Base-by-base conservation (phyloP, 371 early-diverging fungal genomes). In the Mortierella sp. region DNA sequence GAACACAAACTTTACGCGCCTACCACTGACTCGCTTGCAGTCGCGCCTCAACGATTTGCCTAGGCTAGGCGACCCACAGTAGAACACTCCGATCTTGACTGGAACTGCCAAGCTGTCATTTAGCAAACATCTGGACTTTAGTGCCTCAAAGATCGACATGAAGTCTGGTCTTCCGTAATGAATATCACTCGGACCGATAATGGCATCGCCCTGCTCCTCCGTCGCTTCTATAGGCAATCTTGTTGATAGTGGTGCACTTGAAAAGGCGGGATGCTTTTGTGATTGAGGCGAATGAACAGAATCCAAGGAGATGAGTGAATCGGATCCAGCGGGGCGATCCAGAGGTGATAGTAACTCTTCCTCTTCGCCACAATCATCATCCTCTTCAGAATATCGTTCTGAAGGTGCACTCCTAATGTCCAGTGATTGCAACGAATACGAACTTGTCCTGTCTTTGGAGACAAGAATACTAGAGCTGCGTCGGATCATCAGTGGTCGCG, bases 21-120 rank as follows among this genome's bases (percentile, higher is more conserved):
- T 50, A 11, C 23, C 54, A 41, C 66, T 70, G 28, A 30, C 32
- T 4, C 60, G 56, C 2, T 52, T 59, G 42, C 80, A 79, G 46
- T 79, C 80, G 17, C 64, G 64, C 44, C 52, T 68, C 19, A 88
- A 41, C 4, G 49, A 60, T 26, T 72, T 66, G 0, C 83, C 84
- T 11, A 87, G 51, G 6, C 71, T 64, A 24, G 72, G 56, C 8
- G 90, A 90, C 4, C 92, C 92, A 60, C 91, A 92, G 63, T 87
- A 88, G 80, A 91, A 92, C 19, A 91, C 88, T 14, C 87, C 88
- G 4, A 88, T 76, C 17, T 80, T 70, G 26, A 57, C 46, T 1
- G 21, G 52, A 12, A 28, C 15, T 14, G 11, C 15, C n/a, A 47
- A 7, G 19, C 23, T 44, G 1, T 31, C 58, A 5, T 75, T 60